Evolutionary conservation across 345 rosid genomes (phyloP).

Genomic region (Pugionium dolabratum): DNA sequence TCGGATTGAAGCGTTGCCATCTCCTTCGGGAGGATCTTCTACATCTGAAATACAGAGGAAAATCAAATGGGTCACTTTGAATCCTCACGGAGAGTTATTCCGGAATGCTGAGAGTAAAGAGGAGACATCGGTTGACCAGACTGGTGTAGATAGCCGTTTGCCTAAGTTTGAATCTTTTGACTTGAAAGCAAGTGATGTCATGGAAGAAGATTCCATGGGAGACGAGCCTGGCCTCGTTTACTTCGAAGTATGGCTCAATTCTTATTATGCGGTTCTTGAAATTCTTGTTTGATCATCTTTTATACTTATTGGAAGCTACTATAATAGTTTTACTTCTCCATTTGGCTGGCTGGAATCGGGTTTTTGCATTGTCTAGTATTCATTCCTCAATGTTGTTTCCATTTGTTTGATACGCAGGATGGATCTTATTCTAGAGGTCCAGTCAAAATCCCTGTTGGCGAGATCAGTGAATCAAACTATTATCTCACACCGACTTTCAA

Average conservation of each 20-base stretch:
- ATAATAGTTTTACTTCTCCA: neutral
- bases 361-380: conserved; percentile 8
- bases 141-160: conserved; percentile 40
- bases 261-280: neutral
- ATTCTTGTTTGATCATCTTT: neutral
- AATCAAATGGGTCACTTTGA: conserved; percentile 87
- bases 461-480: conserved; percentile 60
- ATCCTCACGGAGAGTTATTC: conserved; percentile 70
- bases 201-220: conserved; percentile 89
- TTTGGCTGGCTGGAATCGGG: neutral
- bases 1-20: conserved; percentile 50
- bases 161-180: conserved; percentile 69
- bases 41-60: conserved; percentile 63
- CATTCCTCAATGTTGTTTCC: conserved; percentile 1
- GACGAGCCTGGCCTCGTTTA: conserved; percentile 75
- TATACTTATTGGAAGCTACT: neutral
- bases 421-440: conserved; percentile 96
- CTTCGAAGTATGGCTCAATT: conserved; percentile 66
- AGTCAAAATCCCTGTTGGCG: conserved; percentile 64
- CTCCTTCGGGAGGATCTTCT: conserved; percentile 37
- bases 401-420: conserved; percentile 52
- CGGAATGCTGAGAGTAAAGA: conserved; percentile 40
- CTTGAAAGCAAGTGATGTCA: conserved; percentile 64
- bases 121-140: conserved; percentile 22
- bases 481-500: conserved; percentile 72